These are phyloP conservation scores for Phoma sp. DNA, from an alignment of 2,329 filamentous ascomycete species.

Conservation along the genomic window DNA sequence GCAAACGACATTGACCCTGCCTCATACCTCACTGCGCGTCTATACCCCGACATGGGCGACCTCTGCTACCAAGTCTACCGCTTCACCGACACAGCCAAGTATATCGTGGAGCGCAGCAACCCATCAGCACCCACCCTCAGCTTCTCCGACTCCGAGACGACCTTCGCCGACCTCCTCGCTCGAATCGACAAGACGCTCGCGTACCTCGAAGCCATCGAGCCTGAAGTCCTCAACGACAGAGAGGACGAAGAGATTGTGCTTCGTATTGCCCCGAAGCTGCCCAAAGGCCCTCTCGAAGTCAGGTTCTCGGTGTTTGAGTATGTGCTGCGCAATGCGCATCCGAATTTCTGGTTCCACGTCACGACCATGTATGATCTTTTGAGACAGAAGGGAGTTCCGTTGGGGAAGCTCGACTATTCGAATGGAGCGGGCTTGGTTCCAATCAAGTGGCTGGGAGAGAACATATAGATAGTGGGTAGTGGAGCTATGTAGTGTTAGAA, in stretches of 20 bases:
- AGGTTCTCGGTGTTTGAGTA: constrained; percentile 56
- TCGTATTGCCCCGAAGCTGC: constrained; percentile 16
- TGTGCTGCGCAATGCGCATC: constrained; percentile 53
- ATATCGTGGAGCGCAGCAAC: constrained; percentile 48
- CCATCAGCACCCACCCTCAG: constrained; percentile 38
- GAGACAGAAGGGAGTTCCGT: constrained; percentile 64
- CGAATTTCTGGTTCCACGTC: constrained; percentile 70
- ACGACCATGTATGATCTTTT: constrained; percentile 66
- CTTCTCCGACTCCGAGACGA: constrained; percentile 54
- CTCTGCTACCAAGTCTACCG: constrained; percentile 58
- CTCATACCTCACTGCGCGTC: constrained; percentile 49
- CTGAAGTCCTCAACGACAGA: constrained; percentile 51
- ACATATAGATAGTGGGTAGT: too few species aligned
- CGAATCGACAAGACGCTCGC: constrained; percentile 57
- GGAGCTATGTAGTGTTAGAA: too few species aligned
- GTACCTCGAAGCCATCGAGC: constrained; percentile 54
- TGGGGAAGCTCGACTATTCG: constrained; percentile 67
- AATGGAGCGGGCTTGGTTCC: constrained; percentile 29
- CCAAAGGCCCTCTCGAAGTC: constrained; percentile 33
- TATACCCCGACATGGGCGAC: constrained; percentile 58
- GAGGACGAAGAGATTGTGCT: constrained; percentile 51
- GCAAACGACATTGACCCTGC: constrained; percentile 45
- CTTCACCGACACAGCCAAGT: constrained; percentile 51
- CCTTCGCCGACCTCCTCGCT: constrained; percentile 56
- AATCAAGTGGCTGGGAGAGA: constrained; percentile 3